Evolutionary conservation across 257 asterid genomes (phyloP).

Genomic region (Solanum phureja): DNA sequence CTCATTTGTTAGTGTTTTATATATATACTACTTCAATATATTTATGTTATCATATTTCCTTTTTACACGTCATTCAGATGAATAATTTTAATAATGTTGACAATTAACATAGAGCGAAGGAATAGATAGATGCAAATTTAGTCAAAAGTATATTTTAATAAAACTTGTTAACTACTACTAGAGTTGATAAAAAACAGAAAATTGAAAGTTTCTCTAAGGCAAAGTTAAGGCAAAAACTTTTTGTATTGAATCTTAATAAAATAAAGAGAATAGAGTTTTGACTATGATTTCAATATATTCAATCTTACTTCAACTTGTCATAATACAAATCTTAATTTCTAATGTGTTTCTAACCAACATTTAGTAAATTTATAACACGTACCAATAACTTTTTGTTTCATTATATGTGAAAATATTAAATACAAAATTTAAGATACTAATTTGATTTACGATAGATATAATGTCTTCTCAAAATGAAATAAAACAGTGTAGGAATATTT

Average conservation of each 20-base stretch:
- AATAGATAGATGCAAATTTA: too few species aligned
- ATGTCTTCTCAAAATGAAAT: neutral
- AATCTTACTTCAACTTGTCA: too few species aligned
- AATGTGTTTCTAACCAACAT: neutral
- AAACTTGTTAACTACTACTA: too few species aligned
- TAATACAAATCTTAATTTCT: neutral
- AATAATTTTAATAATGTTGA: neutral
- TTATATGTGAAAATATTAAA: neutral
- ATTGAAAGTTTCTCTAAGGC: too few species aligned
- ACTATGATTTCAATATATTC: too few species aligned
- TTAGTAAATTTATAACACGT: neutral
- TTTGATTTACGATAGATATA: neutral
- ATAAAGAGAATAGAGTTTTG: too few species aligned
- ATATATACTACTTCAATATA: neutral
- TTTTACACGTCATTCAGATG: neutral
- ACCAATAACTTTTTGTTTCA: neutral
- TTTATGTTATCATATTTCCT: neutral
- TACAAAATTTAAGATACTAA: too few species aligned
- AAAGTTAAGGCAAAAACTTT: too few species aligned
- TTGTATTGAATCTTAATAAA: too few species aligned
- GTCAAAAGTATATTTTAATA: too few species aligned
- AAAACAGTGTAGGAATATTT: neutral
- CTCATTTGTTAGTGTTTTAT: neutral
- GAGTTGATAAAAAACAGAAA: too few species aligned
- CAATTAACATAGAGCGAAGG: neutral